These are phyloP conservation scores for Cladosporium sphaerospermum DNA, from an alignment of 2,329 filamentous ascomycete species.

Conservation along the genomic window DNA sequence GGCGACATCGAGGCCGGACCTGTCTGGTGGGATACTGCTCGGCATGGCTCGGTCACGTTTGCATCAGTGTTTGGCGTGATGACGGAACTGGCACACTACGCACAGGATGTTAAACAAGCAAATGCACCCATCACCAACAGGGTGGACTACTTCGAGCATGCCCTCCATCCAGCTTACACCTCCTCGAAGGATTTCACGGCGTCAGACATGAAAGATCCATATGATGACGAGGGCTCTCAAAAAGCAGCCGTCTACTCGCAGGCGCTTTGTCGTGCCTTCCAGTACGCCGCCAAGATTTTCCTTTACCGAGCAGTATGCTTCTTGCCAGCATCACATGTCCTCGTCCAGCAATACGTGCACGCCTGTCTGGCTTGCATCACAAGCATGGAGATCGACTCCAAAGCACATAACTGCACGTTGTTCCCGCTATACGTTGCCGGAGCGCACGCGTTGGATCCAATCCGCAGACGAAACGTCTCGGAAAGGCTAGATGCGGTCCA, in stretches of 20 bases:
- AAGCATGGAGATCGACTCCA: conserved; percentile 10
- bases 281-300: conserved; percentile 7
- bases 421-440: conserved; percentile 10
- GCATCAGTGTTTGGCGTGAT: conserved; percentile 7
- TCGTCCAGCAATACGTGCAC: conserved; percentile 6
- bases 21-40: conserved; percentile 7
- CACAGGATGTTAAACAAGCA: neutral
- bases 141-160: conserved; percentile 2
- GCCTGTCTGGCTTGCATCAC: conserved; percentile 7
- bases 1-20: conserved; percentile 5
- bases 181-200: conserved; percentile 1
- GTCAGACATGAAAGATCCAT: neutral
- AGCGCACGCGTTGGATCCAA: conserved; percentile 1
- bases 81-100: conserved; percentile 8
- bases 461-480: neutral
- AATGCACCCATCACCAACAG: neutral
- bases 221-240: neutral
- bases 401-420: conserved; percentile 5
- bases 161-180: conserved; percentile 1
- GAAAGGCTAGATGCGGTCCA: conserved; percentile 4
- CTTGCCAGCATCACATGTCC: conserved; percentile 1
- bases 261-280: conserved; percentile 5
- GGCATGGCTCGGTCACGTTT: conserved; percentile 2
- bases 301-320: conserved; percentile 7
- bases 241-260: conserved; percentile 8